Conservation (phyloP, 208 protist genomes). For the Leishmania gerbilli region DNA sequence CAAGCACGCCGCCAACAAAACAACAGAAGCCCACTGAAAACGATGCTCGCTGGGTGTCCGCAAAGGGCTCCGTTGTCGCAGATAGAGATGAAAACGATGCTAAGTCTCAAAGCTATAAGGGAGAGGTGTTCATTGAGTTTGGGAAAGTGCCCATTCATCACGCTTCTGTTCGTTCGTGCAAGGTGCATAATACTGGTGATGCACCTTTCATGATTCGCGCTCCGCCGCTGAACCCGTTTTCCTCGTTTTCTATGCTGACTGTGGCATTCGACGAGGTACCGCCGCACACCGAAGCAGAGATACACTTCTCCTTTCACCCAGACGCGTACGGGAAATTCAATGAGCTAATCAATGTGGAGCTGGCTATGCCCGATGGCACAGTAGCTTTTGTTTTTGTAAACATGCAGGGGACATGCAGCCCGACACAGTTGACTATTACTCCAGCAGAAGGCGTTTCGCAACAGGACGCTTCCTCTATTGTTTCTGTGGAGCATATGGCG, state of each 20-base stretch:
- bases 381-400: constrained; percentile 22
- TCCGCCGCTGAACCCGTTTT: constrained; percentile 55
- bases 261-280: constrained; percentile 34
- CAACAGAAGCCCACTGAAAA: neutral
- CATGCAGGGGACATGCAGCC: constrained; percentile 53
- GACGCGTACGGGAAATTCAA: constrained; percentile 58
- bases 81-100: constrained; percentile 4
- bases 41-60: neutral
- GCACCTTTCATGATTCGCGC: constrained; percentile 36
- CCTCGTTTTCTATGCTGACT: constrained; percentile 59
- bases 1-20: neutral
- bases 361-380: constrained; percentile 6
- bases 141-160: constrained; percentile 67
- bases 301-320: constrained; percentile 61
- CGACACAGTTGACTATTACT: constrained; percentile 54
- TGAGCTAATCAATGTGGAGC: constrained; percentile 44
- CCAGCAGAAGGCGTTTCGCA: constrained; percentile 14
- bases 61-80: neutral
- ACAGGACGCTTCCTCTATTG: constrained; percentile 28
- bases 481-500: neutral
- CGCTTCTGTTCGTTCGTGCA: constrained; percentile 34
- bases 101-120: neutral
- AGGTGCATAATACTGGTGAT: constrained; percentile 45
- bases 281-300: constrained; percentile 31
- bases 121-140: constrained; percentile 47